Conservation (phyloP, 2,329 filamentous ascomycete species). For the Fusarium odoratissimum region DNA sequence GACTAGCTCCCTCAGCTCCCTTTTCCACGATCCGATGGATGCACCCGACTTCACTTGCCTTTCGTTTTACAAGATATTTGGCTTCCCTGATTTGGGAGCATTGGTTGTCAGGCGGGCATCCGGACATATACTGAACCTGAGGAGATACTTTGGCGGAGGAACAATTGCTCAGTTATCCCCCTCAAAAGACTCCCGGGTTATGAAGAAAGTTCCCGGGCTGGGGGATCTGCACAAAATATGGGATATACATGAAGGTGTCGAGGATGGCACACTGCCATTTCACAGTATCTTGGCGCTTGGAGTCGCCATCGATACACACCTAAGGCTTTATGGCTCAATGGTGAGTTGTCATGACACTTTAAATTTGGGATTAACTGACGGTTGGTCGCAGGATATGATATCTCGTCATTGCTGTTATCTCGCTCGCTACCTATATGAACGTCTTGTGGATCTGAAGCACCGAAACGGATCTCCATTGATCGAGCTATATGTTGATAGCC, state of each 20-base stretch:
- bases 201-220: slow-evolving; percentile 55
- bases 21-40: slow-evolving; percentile 61
- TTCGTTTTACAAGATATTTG: slow-evolving; percentile 75
- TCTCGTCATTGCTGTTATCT: slow-evolving; percentile 69
- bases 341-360: neutral
- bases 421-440: slow-evolving; percentile 60
- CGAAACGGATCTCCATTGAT: slow-evolving; percentile 63
- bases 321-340: slow-evolving; percentile 68
- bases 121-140: slow-evolving; percentile 63
- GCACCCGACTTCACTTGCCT: slow-evolving; percentile 71
- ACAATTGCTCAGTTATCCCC: slow-evolving; percentile 68
- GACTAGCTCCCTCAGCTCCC: slow-evolving; percentile 64
- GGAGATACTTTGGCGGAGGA: slow-evolving; percentile 75
- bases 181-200: slow-evolving; percentile 37
- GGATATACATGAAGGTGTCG: slow-evolving; percentile 69
- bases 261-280: slow-evolving; percentile 75
- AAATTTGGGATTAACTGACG: neutral
- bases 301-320: slow-evolving; percentile 68
- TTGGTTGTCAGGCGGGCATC: slow-evolving; percentile 68
- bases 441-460: slow-evolving; percentile 62
- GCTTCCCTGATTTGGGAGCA: slow-evolving; percentile 72
- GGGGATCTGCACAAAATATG: slow-evolving; percentile 52
- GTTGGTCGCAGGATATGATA: slow-evolving; percentile 54
- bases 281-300: slow-evolving; percentile 73
- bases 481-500: slow-evolving; percentile 65